Evolutionary conservation across 2,329 filamentous ascomycete genomes (phyloP).

Genomic region (Sporothrix phasma): DNA sequence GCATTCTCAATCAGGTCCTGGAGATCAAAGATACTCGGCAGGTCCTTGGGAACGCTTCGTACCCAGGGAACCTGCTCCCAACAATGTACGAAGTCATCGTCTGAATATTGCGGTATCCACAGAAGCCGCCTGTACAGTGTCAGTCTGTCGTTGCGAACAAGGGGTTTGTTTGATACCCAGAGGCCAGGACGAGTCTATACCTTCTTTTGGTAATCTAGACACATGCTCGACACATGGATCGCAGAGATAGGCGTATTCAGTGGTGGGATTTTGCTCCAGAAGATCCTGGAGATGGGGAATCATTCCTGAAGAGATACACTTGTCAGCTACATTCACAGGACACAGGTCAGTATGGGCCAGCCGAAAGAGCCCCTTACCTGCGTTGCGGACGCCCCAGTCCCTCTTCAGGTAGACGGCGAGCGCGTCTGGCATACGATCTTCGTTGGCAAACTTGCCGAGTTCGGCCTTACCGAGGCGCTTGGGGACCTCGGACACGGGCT

Average conservation of each 20-base stretch:
- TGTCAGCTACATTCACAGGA: background rate
- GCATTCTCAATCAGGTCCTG: conserved; percentile 81
- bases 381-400: conserved; percentile 44
- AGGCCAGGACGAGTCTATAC: no score
- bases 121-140: conserved; percentile 60
- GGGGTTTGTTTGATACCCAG: no score
- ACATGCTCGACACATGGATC: conserved; percentile 67
- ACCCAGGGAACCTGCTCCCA: conserved; percentile 44
- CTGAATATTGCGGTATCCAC: conserved; percentile 91
- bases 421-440: conserved; percentile 65
- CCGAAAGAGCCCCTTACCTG: conserved; percentile 35
- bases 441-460: conserved; percentile 61
- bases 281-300: conserved; percentile 54
- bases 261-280: conserved; percentile 52
- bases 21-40: conserved; percentile 71
- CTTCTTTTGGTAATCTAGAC: conserved; percentile 69
- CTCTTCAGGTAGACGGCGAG: conserved; percentile 52
- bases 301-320: conserved; percentile 32
- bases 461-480: conserved; percentile 42
- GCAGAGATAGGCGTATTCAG: conserved; percentile 69
- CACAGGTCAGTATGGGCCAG: conserved; percentile 12
- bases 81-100: conserved; percentile 77
- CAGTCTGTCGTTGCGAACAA: background rate
- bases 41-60: conserved; percentile 47
- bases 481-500: background rate